These are phyloP conservation scores for Barnettozyma sucrosica DNA, from an alignment of 805 yeast species.

Conservation along the genomic window DNA sequence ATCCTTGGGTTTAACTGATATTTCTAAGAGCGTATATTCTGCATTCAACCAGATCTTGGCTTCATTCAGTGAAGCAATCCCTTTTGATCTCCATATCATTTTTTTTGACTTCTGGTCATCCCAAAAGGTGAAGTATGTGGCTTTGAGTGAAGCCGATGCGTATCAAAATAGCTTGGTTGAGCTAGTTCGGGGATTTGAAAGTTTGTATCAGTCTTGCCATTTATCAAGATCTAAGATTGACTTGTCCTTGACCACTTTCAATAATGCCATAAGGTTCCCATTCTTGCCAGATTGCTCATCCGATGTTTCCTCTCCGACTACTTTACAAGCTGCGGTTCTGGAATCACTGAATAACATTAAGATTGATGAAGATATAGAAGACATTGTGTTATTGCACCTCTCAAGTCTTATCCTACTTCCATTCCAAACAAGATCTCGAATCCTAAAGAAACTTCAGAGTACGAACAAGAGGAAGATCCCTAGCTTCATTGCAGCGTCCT, in stretches of 20 bases:
- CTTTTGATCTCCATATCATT: conserved; percentile 30
- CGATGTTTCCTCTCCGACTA: conserved; percentile 55
- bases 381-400: conserved; percentile 48
- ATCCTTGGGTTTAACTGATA: conserved; percentile 39
- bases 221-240: conserved; percentile 34
- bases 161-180: conserved; percentile 60
- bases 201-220: conserved; percentile 35
- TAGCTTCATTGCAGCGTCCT: conserved; percentile 57
- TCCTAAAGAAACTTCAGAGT: conserved; percentile 46
- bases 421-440: conserved; percentile 52
- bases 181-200: conserved; percentile 47
- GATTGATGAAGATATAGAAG: conserved; percentile 30
- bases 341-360: conserved; percentile 36
- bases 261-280: conserved; percentile 67
- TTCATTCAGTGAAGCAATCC: conserved; percentile 26
- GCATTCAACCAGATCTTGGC: conserved; percentile 44
- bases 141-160: conserved; percentile 27
- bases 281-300: conserved; percentile 50
- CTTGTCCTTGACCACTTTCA: conserved; percentile 51
- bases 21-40: conserved; percentile 51
- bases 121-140: conserved; percentile 39
- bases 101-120: conserved; percentile 48
- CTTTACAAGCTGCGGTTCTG: conserved; percentile 56
- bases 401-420: conserved; percentile 51
- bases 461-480: conserved; percentile 43